Evolutionary conservation across 495 filamentous ascomycete genomes (phyloP).

Genomic region (Daldinia loculata): DNA sequence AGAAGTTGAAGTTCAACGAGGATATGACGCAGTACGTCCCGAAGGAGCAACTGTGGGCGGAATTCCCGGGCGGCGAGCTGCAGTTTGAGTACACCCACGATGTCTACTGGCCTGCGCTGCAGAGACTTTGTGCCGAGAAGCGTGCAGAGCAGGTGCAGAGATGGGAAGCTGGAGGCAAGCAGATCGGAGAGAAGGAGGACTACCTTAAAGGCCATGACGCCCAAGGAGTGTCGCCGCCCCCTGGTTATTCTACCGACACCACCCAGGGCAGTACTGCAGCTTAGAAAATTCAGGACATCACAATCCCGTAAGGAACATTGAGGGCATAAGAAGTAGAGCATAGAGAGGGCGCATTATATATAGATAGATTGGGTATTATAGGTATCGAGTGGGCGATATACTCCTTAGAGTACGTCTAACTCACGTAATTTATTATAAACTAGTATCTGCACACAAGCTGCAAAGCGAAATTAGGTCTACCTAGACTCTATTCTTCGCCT

Average conservation of each 20-base stretch:
- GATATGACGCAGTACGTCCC: conserved; percentile 82
- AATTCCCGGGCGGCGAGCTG: conserved; percentile 66
- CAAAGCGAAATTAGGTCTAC: conserved; percentile 8
- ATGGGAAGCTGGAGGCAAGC: conserved; percentile 81
- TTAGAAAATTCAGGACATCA: not conserved
- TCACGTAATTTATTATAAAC: conserved; percentile 3
- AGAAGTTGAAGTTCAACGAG: conserved; percentile 96
- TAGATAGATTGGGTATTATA: not conserved
- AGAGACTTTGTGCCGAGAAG: conserved; percentile 69
- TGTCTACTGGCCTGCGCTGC: conserved; percentile 87
- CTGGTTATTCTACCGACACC: conserved; percentile 17
- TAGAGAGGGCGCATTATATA: not conserved
- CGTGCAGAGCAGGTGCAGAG: conserved; percentile 66
- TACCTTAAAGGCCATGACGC: conserved; percentile 69
- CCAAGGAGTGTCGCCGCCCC: conserved; percentile 31
- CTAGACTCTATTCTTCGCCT: conserved; percentile 66
- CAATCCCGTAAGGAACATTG: not conserved
- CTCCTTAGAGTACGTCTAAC: not conserved
- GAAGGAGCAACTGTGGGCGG: conserved; percentile 75
- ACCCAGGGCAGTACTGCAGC: not conserved
- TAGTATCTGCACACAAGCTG: conserved; percentile 2
- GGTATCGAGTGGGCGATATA: not conserved
- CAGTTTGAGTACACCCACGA: conserved; percentile 89
- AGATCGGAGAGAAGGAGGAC: conserved; percentile 82
- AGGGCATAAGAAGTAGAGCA: not conserved